Conservation (phyloP, 371 early-diverging fungal genomes). For the Mucor irregularis region DNA sequence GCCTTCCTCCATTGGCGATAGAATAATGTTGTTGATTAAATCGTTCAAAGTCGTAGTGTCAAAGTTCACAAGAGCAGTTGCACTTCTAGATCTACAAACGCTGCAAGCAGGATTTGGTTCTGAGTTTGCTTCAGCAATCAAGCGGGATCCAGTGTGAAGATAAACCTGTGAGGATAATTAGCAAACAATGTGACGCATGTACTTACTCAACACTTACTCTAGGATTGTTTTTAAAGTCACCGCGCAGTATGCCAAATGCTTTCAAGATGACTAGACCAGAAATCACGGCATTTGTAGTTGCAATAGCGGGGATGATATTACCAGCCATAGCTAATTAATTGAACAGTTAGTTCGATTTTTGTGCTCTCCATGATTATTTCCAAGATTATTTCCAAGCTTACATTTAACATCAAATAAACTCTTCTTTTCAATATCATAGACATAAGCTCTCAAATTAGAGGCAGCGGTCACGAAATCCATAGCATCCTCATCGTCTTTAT, state of each 20-base stretch:
- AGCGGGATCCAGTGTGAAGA: constrained; percentile 50
- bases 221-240: constrained; percentile 12
- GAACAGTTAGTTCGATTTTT: neutral
- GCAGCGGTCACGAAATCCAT: constrained; percentile 93
- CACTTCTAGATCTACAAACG: constrained; percentile 56
- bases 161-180: constrained; percentile 45
- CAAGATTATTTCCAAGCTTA: constrained; percentile 23
- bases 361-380: neutral
- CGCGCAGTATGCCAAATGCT: constrained; percentile 62
- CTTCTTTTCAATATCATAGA: constrained; percentile 79
- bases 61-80: constrained; percentile 46
- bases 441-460: constrained; percentile 82
- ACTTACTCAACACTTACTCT: constrained; percentile 1
- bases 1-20: constrained; percentile 34
- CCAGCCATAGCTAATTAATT: constrained; percentile 87
- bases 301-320: constrained; percentile 99
- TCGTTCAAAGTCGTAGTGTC: constrained; percentile 51
- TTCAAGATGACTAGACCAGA: constrained; percentile 94
- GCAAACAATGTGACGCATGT: neutral
- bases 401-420: constrained; percentile 90
- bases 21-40: constrained; percentile 46
- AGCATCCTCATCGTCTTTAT: constrained; percentile 92
- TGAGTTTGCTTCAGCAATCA: constrained; percentile 51
- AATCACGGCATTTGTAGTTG: constrained; percentile 99
- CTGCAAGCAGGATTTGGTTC: constrained; percentile 62